Evolutionary conservation across 768 basidiomycete genomes (phyloP), one percentile per base, ranked within the genome.

Genomic region (Aureoboletus auriporus): DNA sequence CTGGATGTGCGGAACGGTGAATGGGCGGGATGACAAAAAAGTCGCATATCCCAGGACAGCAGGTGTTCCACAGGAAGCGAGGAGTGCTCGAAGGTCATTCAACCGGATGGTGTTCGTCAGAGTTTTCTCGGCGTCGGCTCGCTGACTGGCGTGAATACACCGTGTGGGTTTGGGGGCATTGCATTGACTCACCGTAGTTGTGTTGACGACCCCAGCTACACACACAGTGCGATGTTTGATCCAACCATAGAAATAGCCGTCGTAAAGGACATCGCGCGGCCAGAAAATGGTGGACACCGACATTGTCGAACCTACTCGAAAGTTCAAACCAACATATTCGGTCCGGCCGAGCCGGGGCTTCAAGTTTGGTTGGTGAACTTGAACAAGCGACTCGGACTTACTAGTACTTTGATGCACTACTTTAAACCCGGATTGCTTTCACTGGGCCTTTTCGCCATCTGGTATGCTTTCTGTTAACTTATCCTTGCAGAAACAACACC

Each of bases 211-310:
- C 3, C 82, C 82, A 13, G 74, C 79, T 13, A 84, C 73, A 56
- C 79, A 80, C 3, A 76, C 61, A 4, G 40, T 47, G 30, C 67
- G 60, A 28, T 77, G 77, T 10, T 54, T 56, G 8, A 64, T 51
- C 83, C 84, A 86, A 9, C 84, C 84, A 57, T 82, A 85, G 53
- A 75, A 74, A 44, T 78, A 71, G 2, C 83, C 81, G 17, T 65
- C 62, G n/a, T 60, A 39, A 41, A 63, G 53, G 23, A 76, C 65
- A 58, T 80, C 79, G 26, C 64, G 59, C 28, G 84, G 84, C 82
- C 83, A 85, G 58, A 84, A 81, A 48, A 83, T 50, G 2, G 65
- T 69, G 39, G 68, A 56, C 66, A 68, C 68, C 29, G 56, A 51
- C 40, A n/a, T 34, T 46, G 37, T 23, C n/a, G 6, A 40, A 29